Conservation (phyloP, 306 rosid species). For the Lupinus albus region DNA sequence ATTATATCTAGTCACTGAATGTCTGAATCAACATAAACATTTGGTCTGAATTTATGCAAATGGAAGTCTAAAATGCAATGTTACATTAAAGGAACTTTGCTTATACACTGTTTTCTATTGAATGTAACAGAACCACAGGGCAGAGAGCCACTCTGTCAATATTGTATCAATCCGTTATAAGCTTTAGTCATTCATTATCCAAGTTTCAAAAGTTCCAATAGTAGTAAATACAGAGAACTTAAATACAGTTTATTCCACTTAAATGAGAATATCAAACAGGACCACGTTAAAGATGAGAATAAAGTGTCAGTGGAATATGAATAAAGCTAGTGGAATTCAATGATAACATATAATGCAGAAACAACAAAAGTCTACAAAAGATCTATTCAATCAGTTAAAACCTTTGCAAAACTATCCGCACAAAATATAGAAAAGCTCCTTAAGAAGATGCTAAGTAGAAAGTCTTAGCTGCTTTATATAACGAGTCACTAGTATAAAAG, state of each 20-base stretch:
- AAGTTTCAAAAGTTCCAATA: no score
- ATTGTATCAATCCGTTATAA: no score
- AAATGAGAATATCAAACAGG: conserved; percentile 11
- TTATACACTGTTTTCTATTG: no score
- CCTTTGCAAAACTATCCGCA: conserved; percentile 3
- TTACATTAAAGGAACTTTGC: no score
- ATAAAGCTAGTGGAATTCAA: conserved; percentile 36
- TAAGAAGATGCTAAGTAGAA: conserved; percentile 36
- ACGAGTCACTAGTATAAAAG: conserved; percentile 20
- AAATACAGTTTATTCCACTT: not conserved
- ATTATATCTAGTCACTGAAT: no score
- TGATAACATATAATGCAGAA: conserved; percentile 13
- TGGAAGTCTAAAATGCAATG: no score
- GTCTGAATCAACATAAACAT: no score
- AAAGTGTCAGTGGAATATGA: conserved; percentile 32
- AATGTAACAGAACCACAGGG: no score
- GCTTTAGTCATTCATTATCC: no score
- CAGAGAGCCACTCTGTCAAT: no score
- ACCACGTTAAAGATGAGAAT: conserved; percentile 36
- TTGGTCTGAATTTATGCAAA: no score
- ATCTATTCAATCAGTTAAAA: conserved; percentile 33
- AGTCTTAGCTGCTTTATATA: conserved; percentile 11
- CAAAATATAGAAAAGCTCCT: conserved; percentile 25
- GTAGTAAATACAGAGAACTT: not conserved
- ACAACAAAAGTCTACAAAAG: conserved; percentile 17